A percentile compares a stretch with the other conserved stretches of the same genome.
Evolutionary conservation across 2,329 filamentous ascomycete genomes (phyloP).

Genomic region (Verticillium tricorpus): DNA sequence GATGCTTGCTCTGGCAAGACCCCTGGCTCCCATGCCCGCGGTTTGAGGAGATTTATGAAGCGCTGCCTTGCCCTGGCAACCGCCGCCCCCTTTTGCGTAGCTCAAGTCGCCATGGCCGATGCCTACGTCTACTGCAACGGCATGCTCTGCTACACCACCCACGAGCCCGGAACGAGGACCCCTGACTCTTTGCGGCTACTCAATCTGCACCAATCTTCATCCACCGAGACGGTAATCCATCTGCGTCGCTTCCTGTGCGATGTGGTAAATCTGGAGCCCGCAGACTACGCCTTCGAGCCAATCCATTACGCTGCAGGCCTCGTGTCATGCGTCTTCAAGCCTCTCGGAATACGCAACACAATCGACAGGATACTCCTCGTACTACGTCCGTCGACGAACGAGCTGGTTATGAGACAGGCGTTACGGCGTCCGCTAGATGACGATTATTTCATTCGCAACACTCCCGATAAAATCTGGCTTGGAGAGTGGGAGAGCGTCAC

Average conservation of each 20-base stretch:
- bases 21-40: constrained; percentile 37
- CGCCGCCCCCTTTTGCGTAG: constrained; percentile 58
- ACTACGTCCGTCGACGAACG: not conserved
- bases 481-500: constrained; percentile 41
- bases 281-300: constrained; percentile 21
- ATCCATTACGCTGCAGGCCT: constrained; percentile 54
- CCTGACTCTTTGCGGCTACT: constrained; percentile 45
- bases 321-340: constrained; percentile 52
- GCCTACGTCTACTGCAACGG: constrained; percentile 61
- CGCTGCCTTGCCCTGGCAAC: constrained; percentile 54
- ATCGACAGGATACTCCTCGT: constrained; percentile 35
- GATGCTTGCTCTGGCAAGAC: not conserved
- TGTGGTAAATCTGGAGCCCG: not conserved
- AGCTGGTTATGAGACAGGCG: not conserved
- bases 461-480: constrained; percentile 56
- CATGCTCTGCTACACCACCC: constrained; percentile 58
- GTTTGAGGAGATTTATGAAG: constrained; percentile 57
- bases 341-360: constrained; percentile 23
- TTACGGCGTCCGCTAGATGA: not conserved
- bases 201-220: constrained; percentile 46
- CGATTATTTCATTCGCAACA: constrained; percentile 59
- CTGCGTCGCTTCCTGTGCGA: constrained; percentile 36
- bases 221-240: constrained; percentile 48
- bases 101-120: constrained; percentile 54
- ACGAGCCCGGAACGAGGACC: constrained; percentile 21